These are phyloP conservation scores for Gossypium thurberi DNA, from an alignment of 345 rosid species.

Conservation along the genomic window DNA sequence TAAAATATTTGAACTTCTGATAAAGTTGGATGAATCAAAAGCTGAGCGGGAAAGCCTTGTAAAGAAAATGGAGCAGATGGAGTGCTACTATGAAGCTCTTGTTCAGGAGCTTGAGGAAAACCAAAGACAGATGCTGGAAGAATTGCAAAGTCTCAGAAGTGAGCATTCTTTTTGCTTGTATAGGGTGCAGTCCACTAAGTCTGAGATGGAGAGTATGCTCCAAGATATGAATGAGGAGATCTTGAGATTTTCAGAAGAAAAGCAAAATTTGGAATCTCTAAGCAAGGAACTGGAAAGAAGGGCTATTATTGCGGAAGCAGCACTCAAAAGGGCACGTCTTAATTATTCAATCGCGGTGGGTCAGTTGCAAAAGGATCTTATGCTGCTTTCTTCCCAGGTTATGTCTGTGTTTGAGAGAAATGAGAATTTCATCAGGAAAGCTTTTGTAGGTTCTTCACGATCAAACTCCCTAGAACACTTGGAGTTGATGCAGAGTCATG, in stretches of 20 bases:
- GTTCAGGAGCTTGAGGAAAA: slow-evolving; percentile 97
- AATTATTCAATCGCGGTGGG: slow-evolving; percentile 91
- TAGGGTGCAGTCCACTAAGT: slow-evolving; percentile 55
- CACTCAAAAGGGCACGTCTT: slow-evolving; percentile 87
- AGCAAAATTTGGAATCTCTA: slow-evolving; percentile 46
- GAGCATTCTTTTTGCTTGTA: slow-evolving; percentile 80
- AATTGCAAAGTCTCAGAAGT: slow-evolving; percentile 81
- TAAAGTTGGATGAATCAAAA: slow-evolving; percentile 83
- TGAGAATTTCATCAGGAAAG: slow-evolving; percentile 84
- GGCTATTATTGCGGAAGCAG: slow-evolving; percentile 68
- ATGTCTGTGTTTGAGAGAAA: slow-evolving; percentile 81
- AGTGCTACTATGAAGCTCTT: slow-evolving; percentile 90
- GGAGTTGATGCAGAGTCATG: slow-evolving; percentile 27
- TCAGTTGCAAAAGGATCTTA: slow-evolving; percentile 94
- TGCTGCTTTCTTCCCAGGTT: slow-evolving; percentile 84
- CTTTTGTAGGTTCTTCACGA: slow-evolving; percentile 56
- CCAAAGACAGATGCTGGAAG: slow-evolving; percentile 84
- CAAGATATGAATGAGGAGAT: slow-evolving; percentile 57
- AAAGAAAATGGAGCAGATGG: slow-evolving; percentile 97
- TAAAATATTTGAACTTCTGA: slow-evolving; percentile 73
- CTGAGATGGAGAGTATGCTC: slow-evolving; percentile 75
- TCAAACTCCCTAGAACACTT: slow-evolving; percentile 26
- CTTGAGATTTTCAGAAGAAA: slow-evolving; percentile 61
- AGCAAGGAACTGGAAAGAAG: slow-evolving; percentile 77
- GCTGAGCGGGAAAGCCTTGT: slow-evolving; percentile 74